Conservation (phyloP, 2,329 filamentous ascomycete species). For the Cladophialophora immunda region DNA sequence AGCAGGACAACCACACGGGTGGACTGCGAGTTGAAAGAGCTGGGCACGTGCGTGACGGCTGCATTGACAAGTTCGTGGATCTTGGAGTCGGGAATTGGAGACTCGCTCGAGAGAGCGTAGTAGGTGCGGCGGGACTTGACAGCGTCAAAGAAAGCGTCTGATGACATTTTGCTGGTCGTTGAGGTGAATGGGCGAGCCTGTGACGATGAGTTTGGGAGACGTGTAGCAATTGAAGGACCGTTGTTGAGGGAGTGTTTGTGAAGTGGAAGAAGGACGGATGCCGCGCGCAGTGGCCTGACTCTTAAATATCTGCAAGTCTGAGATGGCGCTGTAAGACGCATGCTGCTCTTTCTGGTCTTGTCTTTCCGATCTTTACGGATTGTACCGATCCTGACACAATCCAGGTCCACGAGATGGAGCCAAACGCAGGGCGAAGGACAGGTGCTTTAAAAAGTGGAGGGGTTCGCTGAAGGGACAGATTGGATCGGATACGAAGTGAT, state of each 20-base stretch:
- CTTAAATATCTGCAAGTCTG: conserved; percentile 18
- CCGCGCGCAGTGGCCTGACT: conserved; percentile 3
- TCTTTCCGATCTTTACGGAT: neutral
- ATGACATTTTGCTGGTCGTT: conserved; percentile 25
- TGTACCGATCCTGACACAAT: neutral
- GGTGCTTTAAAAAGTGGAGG: conserved; percentile 12
- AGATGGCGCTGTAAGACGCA: conserved; percentile 15
- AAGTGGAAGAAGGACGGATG: neutral
- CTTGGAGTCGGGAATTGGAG: conserved; percentile 34
- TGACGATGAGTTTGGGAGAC: neutral
- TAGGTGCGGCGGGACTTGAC: conserved; percentile 35
- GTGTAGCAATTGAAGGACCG: neutral
- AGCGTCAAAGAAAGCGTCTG: conserved; percentile 25
- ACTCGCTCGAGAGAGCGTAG: conserved; percentile 35
- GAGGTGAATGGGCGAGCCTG: conserved; percentile 9
- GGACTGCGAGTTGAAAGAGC: conserved; percentile 88
- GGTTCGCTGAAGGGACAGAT: neutral
- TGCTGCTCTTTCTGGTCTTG: conserved; percentile 4
- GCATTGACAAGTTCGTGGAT: conserved; percentile 37
- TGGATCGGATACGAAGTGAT: conserved; percentile 5
- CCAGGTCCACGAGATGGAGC: neutral
- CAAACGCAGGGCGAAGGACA: neutral
- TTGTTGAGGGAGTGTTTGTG: neutral
- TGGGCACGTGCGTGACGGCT: conserved; percentile 59
- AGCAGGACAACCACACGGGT: conserved; percentile 81